A percentile compares a stretch with the other conserved stretches of the same genome.
Conservation (phyloP, 2,329 filamentous ascomycete genomes). For the Huntiella abstrusa region DNA sequence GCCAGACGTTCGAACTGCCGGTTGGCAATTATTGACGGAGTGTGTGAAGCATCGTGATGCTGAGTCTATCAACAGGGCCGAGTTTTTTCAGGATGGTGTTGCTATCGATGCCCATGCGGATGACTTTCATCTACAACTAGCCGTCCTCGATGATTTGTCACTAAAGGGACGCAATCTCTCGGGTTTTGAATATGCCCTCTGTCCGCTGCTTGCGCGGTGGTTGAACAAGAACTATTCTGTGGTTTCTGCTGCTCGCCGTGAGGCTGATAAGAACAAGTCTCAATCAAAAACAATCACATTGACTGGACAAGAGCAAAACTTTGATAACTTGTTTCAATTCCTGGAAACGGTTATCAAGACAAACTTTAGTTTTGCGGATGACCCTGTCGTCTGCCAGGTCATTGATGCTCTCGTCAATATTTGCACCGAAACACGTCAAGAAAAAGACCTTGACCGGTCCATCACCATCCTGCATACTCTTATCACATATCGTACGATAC, state of each 20-base stretch:
- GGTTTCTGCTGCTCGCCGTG: conserved; percentile 32
- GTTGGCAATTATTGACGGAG: conserved; percentile 46
- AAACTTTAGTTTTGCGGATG: conserved; percentile 49
- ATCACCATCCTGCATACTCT: conserved; percentile 51
- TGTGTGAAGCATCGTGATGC: conserved; percentile 44
- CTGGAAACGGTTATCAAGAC: conserved; percentile 54
- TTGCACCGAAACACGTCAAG: conserved; percentile 45
- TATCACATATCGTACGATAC: conserved; percentile 54
- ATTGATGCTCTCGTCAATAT: conserved; percentile 46
- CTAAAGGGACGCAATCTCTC: conserved; percentile 41
- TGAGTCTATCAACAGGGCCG: conserved; percentile 46
- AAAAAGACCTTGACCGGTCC: conserved; percentile 46
- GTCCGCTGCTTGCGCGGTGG: conserved; percentile 44
- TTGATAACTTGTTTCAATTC: conserved; percentile 45
- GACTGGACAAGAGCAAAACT: conserved; percentile 37
- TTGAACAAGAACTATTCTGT: conserved; percentile 35
- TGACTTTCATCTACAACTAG: conserved; percentile 49
- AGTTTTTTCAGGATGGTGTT: conserved; percentile 42
- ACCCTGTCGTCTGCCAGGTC: conserved; percentile 39
- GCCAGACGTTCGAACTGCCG: conserved; percentile 34
- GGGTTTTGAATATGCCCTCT: conserved; percentile 48
- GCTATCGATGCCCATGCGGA: conserved; percentile 35
- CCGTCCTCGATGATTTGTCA: conserved; percentile 41
- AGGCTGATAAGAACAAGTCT: conserved; percentile 21
- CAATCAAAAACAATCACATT: conserved; percentile 5